Conservation (phyloP, 768 basidiomycete genomes). For the Hypsizygus marmoreus region DNA sequence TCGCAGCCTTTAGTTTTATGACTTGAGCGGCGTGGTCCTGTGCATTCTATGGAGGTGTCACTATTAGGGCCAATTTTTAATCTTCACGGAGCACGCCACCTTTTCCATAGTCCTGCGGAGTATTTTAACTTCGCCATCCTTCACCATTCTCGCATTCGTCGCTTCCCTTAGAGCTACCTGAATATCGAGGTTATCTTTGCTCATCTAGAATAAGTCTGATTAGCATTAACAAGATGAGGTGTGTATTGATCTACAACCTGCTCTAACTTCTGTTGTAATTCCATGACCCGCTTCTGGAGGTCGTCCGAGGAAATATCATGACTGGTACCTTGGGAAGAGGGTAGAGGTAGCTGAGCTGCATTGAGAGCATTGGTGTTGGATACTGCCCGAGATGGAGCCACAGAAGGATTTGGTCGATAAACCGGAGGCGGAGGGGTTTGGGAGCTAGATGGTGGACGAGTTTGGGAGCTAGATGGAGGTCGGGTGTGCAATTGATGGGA, state of each 20-base stretch:
- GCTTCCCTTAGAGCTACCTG: conserved; percentile 49
- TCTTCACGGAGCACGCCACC: conserved; percentile 34
- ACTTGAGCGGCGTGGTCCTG: conserved; percentile 62
- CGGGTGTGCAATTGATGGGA: conserved; percentile 15
- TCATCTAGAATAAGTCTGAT: conserved; percentile 41
- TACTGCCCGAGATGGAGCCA: neutral
- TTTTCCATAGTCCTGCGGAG: conserved; percentile 69
- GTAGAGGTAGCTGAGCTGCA: neutral
- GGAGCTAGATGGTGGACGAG: no score
- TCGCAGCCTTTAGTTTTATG: conserved; percentile 55
- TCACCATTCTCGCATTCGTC: conserved; percentile 51
- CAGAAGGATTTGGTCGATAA: conserved; percentile 2
- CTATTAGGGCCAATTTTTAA: neutral
- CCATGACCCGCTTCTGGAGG: conserved; percentile 26
- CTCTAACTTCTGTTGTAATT: conserved; percentile 42
- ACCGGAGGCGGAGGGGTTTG: no score
- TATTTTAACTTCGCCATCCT: conserved; percentile 72
- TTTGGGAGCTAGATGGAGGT: no score
- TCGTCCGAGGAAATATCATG: conserved; percentile 1
- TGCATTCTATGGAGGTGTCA: conserved; percentile 40
- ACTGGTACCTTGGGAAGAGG: neutral
- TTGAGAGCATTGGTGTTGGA: neutral
- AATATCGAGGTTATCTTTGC: conserved; percentile 48
- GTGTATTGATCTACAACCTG: conserved; percentile 43
- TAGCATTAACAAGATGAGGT: conserved; percentile 1